Evolutionary conservation across 805 yeast genomes (phyloP), one percentile per base, ranked within the genome.

Genomic region (Lachancea kluyveri): DNA sequence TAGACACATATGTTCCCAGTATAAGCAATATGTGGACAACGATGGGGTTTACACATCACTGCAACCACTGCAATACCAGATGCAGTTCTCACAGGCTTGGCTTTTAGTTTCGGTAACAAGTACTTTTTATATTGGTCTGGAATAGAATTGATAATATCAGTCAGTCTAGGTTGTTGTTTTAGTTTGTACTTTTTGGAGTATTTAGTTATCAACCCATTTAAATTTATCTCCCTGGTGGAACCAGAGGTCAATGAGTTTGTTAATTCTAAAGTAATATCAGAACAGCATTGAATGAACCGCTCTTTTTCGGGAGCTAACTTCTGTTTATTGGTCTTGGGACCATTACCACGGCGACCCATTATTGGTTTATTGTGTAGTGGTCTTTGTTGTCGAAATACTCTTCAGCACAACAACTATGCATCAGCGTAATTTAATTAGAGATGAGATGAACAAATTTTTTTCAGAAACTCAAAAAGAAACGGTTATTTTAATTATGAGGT

Each of bases 21-120:
- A 58, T 92, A 92, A 13, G 98, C 97, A 49, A 92, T 92, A 60
- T 92, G 98, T 17, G 98, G 98, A 61, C 98, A 92, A 64, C 98
- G 72, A 59, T 92, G 98, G 3, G 98, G 98, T 59, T 92, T 92
- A 65, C 96, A 88, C 97, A 92, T 92, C 19, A 92, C 97, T 0
- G 98, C 98, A 26, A 92, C 97, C 13, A 92, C 98, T 7, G 98
- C 98, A 37, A 92, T 94, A 48, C 98, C 98, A 8, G 95, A 83
- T 0, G 98, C 98, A 0, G 98, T 92, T 60, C 98, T 73, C 26
- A 92, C 97, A 0, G 98, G 98, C 59, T 92, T 92, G n/a, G 98
- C 98, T 61, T 92, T 85, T 27, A 92, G 68, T 60, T 88, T 88
- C 2, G 97, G 98, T 23, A 92, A 67, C 33, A 92, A 62, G 51